Conservation (phyloP, 495 filamentous ascomycete species). For the Xylona heveae region DNA sequence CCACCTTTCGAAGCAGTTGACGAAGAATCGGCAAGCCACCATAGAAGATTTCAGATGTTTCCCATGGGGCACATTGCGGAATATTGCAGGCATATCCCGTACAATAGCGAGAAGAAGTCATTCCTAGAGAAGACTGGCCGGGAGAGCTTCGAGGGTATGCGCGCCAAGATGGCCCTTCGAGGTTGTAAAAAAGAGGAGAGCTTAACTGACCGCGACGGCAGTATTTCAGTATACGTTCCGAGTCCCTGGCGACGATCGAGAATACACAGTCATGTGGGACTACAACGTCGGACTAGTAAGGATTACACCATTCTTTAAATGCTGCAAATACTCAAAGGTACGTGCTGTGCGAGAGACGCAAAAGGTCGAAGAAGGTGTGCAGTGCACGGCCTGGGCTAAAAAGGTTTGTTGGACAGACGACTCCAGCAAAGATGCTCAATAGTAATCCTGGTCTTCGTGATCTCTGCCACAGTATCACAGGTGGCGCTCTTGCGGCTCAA, state of each 20-base stretch:
- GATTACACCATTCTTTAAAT: conserved; percentile 90
- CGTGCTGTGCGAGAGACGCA: no score
- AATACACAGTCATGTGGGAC: conserved; percentile 83
- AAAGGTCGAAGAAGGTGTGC: no score
- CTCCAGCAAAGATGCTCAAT: conserved; percentile 59
- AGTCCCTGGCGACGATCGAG: conserved; percentile 38
- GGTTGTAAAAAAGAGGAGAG: neutral
- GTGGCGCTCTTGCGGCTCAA: conserved; percentile 75
- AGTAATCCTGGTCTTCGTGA: conserved; percentile 63
- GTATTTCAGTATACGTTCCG: conserved; percentile 88
- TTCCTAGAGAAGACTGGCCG: conserved; percentile 70
- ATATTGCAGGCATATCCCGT: conserved; percentile 64
- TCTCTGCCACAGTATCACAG: conserved; percentile 85
- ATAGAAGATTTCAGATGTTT: conserved; percentile 36
- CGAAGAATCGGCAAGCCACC: no score
- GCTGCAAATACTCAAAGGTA: conserved; percentile 70
- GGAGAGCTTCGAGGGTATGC: conserved; percentile 68
- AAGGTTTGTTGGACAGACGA: conserved; percentile 36
- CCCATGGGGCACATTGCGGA: conserved; percentile 47
- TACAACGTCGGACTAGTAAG: conserved; percentile 90
- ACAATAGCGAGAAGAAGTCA: conserved; percentile 78
- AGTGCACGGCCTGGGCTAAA: conserved; percentile 7
- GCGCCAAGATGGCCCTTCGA: neutral
- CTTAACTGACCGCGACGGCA: conserved; percentile 13
- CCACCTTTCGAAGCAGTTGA: conserved; percentile 36